Evolutionary conservation across 2,329 filamentous ascomycete genomes (phyloP).

Genomic region (Immersiporthe knoxdaviesiana): DNA sequence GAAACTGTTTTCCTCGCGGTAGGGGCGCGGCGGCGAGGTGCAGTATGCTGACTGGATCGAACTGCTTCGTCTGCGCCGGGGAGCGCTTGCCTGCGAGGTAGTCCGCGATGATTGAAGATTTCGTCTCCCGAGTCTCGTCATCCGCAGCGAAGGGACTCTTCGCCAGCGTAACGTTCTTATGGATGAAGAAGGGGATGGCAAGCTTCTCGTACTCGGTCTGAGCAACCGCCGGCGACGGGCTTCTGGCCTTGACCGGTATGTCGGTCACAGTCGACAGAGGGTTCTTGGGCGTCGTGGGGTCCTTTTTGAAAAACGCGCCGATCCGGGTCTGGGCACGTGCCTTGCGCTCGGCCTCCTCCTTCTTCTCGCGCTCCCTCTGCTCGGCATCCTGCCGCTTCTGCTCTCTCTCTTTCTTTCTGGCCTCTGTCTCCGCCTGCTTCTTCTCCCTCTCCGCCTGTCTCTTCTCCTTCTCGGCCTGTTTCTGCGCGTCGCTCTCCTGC

Average conservation of each 20-base stretch:
- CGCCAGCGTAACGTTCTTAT: slow-evolving; percentile 73
- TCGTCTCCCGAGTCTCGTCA: slow-evolving; percentile 55
- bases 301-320: slow-evolving; percentile 49
- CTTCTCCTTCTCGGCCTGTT: slow-evolving; percentile 46
- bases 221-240: slow-evolving; percentile 29
- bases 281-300: slow-evolving; percentile 46
- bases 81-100: slow-evolving; percentile 53
- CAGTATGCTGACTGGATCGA: slow-evolving; percentile 52
- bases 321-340: slow-evolving; percentile 51
- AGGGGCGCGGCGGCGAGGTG: slow-evolving; percentile 44
- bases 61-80: slow-evolving; percentile 45
- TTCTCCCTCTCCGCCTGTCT: slow-evolving; percentile 39
- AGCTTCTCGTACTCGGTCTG: slow-evolving; percentile 63
- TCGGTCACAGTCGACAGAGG: slow-evolving; percentile 35
- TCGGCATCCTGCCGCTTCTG: slow-evolving; percentile 50
- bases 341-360: slow-evolving; percentile 56
- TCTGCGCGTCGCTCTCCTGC: slow-evolving; percentile 39
- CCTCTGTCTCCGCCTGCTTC: slow-evolving; percentile 41
- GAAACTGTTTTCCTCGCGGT: slow-evolving; percentile 51
- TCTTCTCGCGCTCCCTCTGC: slow-evolving; percentile 47
- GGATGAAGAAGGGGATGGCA: slow-evolving; percentile 83
- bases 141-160: slow-evolving; percentile 61
- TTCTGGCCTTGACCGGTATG: slow-evolving; percentile 27
- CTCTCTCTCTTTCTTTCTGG: slow-evolving; percentile 49
- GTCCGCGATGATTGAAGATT: slow-evolving; percentile 56